phyloP scores from a whole-genome alignment of 1,139 yeast species.

The Keqinozyma sinolaborantium region DNA sequence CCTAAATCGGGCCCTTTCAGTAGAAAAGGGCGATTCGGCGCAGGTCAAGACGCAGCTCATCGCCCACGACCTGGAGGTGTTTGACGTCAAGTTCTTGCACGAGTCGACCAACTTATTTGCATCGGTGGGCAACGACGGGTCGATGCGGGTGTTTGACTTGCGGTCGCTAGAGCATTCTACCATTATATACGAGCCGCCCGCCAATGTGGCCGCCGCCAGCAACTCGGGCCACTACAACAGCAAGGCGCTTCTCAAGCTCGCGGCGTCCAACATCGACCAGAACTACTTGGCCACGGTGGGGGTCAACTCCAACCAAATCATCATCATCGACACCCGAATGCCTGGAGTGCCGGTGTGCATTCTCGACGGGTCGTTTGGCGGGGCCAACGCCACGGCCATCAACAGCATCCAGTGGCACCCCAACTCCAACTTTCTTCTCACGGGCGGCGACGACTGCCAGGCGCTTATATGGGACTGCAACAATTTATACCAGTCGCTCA shows the following conservation, averaged over 20 bases:
- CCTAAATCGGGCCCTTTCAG: slow-evolving; percentile 31
- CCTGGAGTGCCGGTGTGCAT: slow-evolving; percentile 79
- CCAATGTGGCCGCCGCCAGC: slow-evolving; percentile 24
- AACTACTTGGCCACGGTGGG: slow-evolving; percentile 77
- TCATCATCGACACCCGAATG: slow-evolving; percentile 78
- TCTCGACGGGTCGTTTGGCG: slow-evolving; percentile 63
- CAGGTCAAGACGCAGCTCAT: slow-evolving; percentile 87
- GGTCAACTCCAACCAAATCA: slow-evolving; percentile 61
- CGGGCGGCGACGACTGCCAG: slow-evolving; percentile 92
- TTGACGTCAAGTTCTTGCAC: slow-evolving; percentile 82
- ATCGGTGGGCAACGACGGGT: slow-evolving; percentile 94
- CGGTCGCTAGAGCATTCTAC: slow-evolving; percentile 91
- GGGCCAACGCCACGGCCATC: slow-evolving; percentile 47
- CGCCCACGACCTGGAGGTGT: slow-evolving; percentile 95
- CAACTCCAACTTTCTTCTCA: slow-evolving; percentile 55
- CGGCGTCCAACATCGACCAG: slow-evolving; percentile 80
- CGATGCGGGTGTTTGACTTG: slow-evolving; percentile 87
- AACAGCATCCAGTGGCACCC: slow-evolving; percentile 89
- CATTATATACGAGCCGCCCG: slow-evolving; percentile 71
- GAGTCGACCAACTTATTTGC: slow-evolving; percentile 79
- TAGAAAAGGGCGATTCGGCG: slow-evolving; percentile 37
- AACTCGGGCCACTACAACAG: slow-evolving; percentile 22
- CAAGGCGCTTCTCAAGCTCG: slow-evolving; percentile 67
- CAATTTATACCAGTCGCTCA: slow-evolving; percentile 14
- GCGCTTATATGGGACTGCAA: slow-evolving; percentile 80